phyloP scores from a whole-genome alignment of 192 early-diverging fungal genomes.

The Spizellomyces punctatus region DNA sequence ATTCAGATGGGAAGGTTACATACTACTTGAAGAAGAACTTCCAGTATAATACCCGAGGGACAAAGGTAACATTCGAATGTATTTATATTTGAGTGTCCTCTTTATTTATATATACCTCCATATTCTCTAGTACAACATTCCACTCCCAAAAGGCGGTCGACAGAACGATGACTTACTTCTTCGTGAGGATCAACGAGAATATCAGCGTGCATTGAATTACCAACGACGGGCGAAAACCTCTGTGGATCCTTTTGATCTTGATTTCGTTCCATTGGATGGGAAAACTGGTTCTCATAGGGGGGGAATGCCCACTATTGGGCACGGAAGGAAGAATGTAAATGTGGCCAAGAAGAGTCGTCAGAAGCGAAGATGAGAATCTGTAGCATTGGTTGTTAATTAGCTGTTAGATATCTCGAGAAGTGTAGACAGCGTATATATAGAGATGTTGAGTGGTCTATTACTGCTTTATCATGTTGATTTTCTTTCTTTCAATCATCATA shows the following conservation, averaged over 20 bases:
- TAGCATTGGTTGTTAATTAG: not conserved
- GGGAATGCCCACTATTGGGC: conserved; percentile 39
- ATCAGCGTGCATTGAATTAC: conserved; percentile 48
- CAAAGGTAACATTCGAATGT: conserved; percentile 54
- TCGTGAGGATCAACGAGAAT: conserved; percentile 92
- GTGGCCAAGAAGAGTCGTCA: conserved; percentile 21
- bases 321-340: conserved; percentile 53
- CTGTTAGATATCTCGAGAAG: not conserved
- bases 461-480: not conserved
- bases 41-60: conserved; percentile 86
- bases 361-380: conserved; percentile 12
- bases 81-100: not conserved
- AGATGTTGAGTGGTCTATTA: not conserved
- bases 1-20: conserved; percentile 74
- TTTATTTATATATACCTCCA: not conserved
- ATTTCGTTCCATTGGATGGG: conserved; percentile 18
- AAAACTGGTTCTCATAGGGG: not conserved
- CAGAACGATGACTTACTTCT: conserved; percentile 72
- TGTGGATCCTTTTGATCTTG: conserved; percentile 2
- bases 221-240: not conserved
- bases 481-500: not conserved
- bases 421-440: too few relatives aligned
- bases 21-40: conserved; percentile 91
- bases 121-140: conserved; percentile 74
- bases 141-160: conserved; percentile 78